A percentile compares a stretch with the other conserved stretches of the same genome.
These are phyloP conservation scores for Phaseolus coccineus DNA, from an alignment of 331 rosid species.

Conservation along the genomic window DNA sequence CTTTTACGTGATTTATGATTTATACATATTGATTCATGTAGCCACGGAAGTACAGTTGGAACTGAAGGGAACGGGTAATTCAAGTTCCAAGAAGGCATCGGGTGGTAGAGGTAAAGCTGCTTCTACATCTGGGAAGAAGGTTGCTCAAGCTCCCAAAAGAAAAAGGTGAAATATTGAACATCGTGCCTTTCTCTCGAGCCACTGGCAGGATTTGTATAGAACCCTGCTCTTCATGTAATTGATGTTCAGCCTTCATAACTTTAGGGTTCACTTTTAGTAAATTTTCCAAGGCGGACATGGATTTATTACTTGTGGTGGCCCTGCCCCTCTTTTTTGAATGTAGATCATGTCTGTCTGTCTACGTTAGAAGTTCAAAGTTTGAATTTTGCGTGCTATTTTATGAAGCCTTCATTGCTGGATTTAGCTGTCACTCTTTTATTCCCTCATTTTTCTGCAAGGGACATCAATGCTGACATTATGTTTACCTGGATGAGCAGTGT, in stretches of 20 bases:
- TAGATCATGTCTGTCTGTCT: conserved; percentile 25
- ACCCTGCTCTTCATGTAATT: conserved; percentile 33
- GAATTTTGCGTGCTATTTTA: conserved; percentile 6
- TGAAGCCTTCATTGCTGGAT: conserved; percentile 19
- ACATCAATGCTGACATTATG: background rate
- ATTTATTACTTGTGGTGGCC: background rate
- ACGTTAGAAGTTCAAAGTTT: background rate
- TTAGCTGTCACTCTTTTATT: background rate
- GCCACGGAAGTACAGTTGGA: conserved; percentile 79
- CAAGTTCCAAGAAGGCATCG: conserved; percentile 64
- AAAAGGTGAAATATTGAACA: conserved; percentile 65
- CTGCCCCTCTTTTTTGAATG: background rate
- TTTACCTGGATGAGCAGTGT: background rate
- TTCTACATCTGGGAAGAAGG: conserved; percentile 61
- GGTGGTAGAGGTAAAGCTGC: conserved; percentile 76
- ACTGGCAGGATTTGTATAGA: conserved; percentile 42
- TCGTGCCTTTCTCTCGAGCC: background rate
- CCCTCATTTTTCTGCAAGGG: background rate
- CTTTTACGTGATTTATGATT: conserved; percentile 27
- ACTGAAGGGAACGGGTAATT: conserved; percentile 70
- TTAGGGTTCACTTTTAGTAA: conserved; percentile 12
- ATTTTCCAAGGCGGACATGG: conserved; percentile 39
- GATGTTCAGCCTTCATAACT: conserved; percentile 19
- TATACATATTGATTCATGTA: conserved; percentile 42
- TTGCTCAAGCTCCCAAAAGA: conserved; percentile 74